Evolutionary conservation across 345 rosid species (phyloP), one percentile per base, ranked within the genome.

Genomic region (Jatropha curcas): DNA sequence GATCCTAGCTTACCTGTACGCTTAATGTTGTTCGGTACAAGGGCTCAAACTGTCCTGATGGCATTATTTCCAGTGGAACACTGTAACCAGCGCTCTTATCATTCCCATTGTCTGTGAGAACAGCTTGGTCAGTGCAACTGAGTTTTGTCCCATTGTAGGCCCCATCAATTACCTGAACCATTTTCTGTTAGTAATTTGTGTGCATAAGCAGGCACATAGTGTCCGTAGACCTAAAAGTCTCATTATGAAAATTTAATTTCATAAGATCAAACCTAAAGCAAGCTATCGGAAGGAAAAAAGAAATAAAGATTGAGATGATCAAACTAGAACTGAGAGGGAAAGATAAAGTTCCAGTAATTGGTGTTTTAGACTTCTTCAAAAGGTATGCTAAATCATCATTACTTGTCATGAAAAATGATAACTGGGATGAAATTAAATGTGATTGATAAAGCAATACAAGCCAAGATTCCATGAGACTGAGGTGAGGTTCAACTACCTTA

Each of bases 1-100:
- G 19, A 52, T 30, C 16, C 31, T 37, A 4, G 9, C 31, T 7
- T 84, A 92, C 96, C 94, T 92, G 97, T 64, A 90, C 86, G 65
- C 77, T 88, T 77, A 94, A 70, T 9, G 85, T 78, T 72, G 98
- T 90, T 79, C 80, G 88, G 83, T 94, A 94, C 77, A 92, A 82
- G 46, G 98, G 98, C 81, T 92, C 98, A 56, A 94, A 94, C 67
- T 94, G 97, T 34, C 95, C 97, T 1, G 97, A 88, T 6, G 92
- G 97, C 98, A 80, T 90, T 76, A 92, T 82, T 76, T 94, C 98
- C 74, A 94, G 77, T 4, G 97, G 98, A 79, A 88, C 88, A 73
- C 84, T 86, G 70, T 82, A 87, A 71, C 86, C 87, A 10, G 35
- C 71, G 11, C 71, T 88, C 78, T 92, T 90, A 67, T 81, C 86